Conservation (phyloP, 441 rosid genomes). For the Populus hybrid region DNA sequence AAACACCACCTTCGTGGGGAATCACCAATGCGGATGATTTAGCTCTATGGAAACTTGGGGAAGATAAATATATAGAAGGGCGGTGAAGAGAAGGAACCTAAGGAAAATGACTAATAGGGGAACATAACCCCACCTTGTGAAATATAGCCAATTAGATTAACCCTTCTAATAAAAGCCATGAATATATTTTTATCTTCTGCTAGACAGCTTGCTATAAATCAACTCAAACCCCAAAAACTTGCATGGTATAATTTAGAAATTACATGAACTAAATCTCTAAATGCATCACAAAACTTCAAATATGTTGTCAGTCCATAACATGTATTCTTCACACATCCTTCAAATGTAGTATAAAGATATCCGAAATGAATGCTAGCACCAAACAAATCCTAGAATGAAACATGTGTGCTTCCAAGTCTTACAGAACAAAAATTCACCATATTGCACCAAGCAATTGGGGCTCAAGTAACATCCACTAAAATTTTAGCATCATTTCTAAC, state of each 20-base stretch:
- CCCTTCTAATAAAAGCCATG: not conserved
- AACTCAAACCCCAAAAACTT: not conserved
- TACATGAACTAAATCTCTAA: not conserved
- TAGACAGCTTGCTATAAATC: not conserved
- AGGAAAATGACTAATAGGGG: not conserved
- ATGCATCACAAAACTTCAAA: not conserved
- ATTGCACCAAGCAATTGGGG: not conserved
- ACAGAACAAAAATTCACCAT: not conserved
- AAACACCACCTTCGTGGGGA: not conserved
- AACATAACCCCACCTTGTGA: not conserved
- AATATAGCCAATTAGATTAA: not conserved
- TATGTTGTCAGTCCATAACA: not conserved
- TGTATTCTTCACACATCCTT: not conserved
- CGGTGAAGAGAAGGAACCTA: not conserved
- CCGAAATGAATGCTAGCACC: not conserved
- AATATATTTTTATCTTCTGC: not conserved
- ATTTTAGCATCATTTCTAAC: conserved; percentile 37
- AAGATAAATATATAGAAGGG: not conserved
- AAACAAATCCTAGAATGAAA: not conserved
- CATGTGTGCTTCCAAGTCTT: not conserved
- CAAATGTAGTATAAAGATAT: not conserved
- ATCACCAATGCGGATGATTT: not conserved
- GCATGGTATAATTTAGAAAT: not conserved
- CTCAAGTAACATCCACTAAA: not conserved
- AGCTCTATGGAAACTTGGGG: not conserved